Base-by-base conservation (phyloP, 495 filamentous ascomycete genomes). In the Paragyromitra xinjiangensis region DNA sequence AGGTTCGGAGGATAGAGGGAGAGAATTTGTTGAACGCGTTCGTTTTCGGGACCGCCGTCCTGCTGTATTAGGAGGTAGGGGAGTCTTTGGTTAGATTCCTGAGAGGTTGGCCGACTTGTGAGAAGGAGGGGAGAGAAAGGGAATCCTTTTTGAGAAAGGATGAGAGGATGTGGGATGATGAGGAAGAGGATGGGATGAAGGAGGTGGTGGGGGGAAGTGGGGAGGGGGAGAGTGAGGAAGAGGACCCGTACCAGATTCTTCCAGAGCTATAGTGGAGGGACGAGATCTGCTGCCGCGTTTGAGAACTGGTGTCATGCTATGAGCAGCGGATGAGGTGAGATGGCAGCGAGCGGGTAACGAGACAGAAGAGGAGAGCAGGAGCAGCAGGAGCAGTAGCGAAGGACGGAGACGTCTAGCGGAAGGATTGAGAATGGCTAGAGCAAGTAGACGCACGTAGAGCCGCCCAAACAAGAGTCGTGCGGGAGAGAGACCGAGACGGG, bases 281-380 rank as follows among this genome's bases (percentile, higher is more conserved):
- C 78, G 78, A 77, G 78, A 81, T 80, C 78, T 80, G 78, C 78
- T 80, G 71, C 78, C 78, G 66, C 78, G 78, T 80, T 81, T 81
- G 50, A 59, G 78, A 73, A 65, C 79, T 81, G 79, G 78, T 81
- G 78, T 81, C 79, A 81, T 81, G 78, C 77, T 80, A 75, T 78
- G 58, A 68, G 56, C 29, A 77, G 50, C 51, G 69, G 77, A 70
- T 80, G 77, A 37, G 51, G 78, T 24, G 79, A 77, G 66, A 78
- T 77, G 69, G 34, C 63, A 50, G 71, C 42, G 37, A 42, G 48
- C n/a, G 55, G 68, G 19, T 63, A 37, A 71, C 45, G 63, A 55
- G 72, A 29, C 34, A 40, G 45, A 59, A 40, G 65, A 19, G 56
- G 26, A 58, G 55, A 68, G 8, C 24, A 58, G 11, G 44, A 51